Evolutionary conservation across 176 grass and related monocot genomes (phyloP), one percentile per base, ranked within the genome.

Genomic region (Puccinellia tenuiflora): DNA sequence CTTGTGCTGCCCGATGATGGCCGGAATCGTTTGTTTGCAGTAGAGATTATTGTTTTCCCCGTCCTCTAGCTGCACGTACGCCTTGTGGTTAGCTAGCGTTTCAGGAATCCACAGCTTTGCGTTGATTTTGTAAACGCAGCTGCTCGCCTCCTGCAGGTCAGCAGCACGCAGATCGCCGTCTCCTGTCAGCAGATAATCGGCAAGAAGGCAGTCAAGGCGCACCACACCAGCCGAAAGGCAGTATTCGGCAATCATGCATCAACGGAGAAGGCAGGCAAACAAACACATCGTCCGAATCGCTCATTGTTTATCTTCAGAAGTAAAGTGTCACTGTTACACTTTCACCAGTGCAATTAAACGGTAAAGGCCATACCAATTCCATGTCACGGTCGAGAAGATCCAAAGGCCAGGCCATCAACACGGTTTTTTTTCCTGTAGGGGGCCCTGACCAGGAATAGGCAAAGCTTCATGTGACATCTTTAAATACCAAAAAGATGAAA

Each of bases 401-500:
- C 88, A 83, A 86, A 86, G n/a, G n/a, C n/a, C n/a, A 66, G 37
- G 83, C 9, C 67, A 89, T 83, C 48, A 46, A 55, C 64, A 78
- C 45, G 20, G 21, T 5, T 66, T 39, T 68, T 37, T 65, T 55
- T 11, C 1, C 10, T 21, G 66, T 47, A 45, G 79, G 88, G 88
- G 84, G 68, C 84, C 80, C 56, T 83, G 42, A 16, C 15, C 34
- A 64, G 55, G 33, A 18, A 50, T 22, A 43, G 51, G 78, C 80
- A 61, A 75, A n/a, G 80, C 48, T 83, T 90, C 88, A 80, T 83
- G 84, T 90, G 84, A 83, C 80, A 90, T 45, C 56, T 59, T 75
- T 86, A 66, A 90, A 79, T 83, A 66, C 84, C 30, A 83, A 50
- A 67, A 83, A 74, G 45, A 73, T 70, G 7, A 77, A 52, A 78